Conservation (phyloP, 495 filamentous ascomycete species). For the Pseudevernia furfuracea region DNA sequence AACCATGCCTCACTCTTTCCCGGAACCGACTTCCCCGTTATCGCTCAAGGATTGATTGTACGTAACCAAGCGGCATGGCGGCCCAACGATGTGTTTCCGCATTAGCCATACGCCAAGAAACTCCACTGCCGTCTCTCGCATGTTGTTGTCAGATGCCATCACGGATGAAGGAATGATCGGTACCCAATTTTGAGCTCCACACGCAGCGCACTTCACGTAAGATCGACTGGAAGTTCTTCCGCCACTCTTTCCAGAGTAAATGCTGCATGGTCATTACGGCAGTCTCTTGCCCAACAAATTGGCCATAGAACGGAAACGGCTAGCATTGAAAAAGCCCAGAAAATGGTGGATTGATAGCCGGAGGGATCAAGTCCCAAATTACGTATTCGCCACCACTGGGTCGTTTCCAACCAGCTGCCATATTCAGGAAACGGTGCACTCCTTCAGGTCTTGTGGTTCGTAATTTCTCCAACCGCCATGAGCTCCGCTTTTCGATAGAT, state of each 20-base stretch:
- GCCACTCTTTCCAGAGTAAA: neutral
- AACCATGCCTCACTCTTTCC: too few species aligned
- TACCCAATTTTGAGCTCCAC: neutral
- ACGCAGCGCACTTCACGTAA: too few species aligned
- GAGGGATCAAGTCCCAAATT: neutral
- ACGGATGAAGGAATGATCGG: neutral
- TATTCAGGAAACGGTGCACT: neutral
- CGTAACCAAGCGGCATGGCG: too few species aligned
- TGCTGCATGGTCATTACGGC: neutral
- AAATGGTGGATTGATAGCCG: neutral
- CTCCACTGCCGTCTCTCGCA: neutral
- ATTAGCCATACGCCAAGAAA: neutral
- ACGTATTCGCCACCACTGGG: neutral
- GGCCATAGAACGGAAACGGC: too few species aligned
- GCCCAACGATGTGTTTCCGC: neutral
- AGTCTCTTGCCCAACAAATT: neutral
- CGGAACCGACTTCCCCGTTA: too few species aligned
- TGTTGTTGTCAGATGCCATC: neutral
- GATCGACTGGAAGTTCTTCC: too few species aligned
- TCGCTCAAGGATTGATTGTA: too few species aligned
- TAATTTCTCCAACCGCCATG: neutral
- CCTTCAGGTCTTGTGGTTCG: neutral
- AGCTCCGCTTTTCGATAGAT: slow-evolving; percentile 8
- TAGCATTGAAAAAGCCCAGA: neutral
- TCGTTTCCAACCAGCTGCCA: neutral